Evolutionary conservation across 805 yeast genomes (phyloP).

Genomic region (Kodamaea kaohsiungensis): DNA sequence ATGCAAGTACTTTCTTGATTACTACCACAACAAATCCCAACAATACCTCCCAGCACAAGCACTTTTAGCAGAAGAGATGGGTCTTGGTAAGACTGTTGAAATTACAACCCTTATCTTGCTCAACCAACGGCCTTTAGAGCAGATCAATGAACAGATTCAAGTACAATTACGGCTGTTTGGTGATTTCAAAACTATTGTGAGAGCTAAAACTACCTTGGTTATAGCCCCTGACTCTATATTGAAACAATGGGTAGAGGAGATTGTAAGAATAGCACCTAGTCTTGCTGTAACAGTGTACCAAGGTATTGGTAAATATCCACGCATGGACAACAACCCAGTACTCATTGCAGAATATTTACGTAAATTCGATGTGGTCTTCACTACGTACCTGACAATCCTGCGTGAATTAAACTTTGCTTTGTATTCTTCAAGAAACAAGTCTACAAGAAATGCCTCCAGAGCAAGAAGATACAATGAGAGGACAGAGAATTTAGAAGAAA

Average conservation of each 20-base stretch:
- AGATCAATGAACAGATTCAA: constrained; percentile 31
- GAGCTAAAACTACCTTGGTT: constrained; percentile 72
- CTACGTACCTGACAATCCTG: constrained; percentile 72
- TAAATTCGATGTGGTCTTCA: constrained; percentile 73
- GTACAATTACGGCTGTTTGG: constrained; percentile 36
- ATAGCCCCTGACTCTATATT: constrained; percentile 85
- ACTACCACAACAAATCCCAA: constrained; percentile 16
- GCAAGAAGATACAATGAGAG: constrained; percentile 12
- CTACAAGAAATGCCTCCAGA: constrained; percentile 41
- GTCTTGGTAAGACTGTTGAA: constrained; percentile 93
- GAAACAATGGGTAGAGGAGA: constrained; percentile 84
- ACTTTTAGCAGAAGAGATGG: constrained; percentile 93
- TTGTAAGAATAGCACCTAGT: constrained; percentile 56
- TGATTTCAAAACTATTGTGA: constrained; percentile 45
- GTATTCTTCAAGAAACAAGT: constrained; percentile 59
- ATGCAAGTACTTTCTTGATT: constrained; percentile 23
- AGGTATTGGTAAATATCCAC: constrained; percentile 45
- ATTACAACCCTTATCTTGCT: constrained; percentile 62
- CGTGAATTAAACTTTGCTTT: constrained; percentile 78
- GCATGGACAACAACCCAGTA: constrained; percentile 31
- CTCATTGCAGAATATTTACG: constrained; percentile 55
- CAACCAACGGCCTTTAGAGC: constrained; percentile 52
- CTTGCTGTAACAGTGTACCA: constrained; percentile 63
- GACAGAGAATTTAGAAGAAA: neutral
- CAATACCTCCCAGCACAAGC: constrained; percentile 54